Conservation (phyloP, 306 rosid species). For the Cotoneaster glaucophyllus region DNA sequence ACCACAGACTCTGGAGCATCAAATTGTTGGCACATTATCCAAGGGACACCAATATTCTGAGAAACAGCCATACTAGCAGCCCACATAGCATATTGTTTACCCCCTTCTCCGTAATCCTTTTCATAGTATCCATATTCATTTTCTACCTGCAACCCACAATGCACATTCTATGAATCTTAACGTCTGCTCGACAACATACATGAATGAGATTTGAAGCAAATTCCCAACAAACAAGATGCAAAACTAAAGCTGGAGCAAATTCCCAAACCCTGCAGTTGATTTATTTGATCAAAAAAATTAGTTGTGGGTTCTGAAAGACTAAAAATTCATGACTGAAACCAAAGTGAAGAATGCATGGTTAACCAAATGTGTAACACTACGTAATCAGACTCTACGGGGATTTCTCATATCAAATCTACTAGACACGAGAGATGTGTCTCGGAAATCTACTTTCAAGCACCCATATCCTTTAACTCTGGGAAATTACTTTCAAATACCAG, state of each 20-base stretch:
- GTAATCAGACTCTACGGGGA: background rate
- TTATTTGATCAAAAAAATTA: background rate
- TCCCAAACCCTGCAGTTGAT: background rate
- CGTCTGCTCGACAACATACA: slow-evolving; percentile 6
- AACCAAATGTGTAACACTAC: background rate
- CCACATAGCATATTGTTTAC: slow-evolving; percentile 80
- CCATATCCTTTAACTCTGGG: background rate
- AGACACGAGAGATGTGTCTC: background rate
- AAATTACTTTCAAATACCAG: background rate
- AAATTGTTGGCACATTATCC: slow-evolving; percentile 96
- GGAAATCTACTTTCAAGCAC: background rate
- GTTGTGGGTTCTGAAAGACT: background rate
- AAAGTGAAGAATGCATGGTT: background rate
- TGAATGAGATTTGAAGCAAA: background rate
- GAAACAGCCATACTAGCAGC: slow-evolving; percentile 92
- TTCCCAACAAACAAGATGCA: background rate
- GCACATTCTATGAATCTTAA: slow-evolving; percentile 6
- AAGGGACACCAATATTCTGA: slow-evolving; percentile 80
- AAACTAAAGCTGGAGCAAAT: background rate
- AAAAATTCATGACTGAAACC: background rate
- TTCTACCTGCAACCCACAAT: slow-evolving; percentile 58
- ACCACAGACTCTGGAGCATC: slow-evolving; percentile 99
- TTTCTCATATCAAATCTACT: background rate
- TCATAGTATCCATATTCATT: slow-evolving; percentile 89
- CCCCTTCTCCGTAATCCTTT: slow-evolving; percentile 66